Evolutionary conservation across 2,329 filamentous ascomycete species (phyloP).

Genomic region (Penicillium brevicompactum): DNA sequence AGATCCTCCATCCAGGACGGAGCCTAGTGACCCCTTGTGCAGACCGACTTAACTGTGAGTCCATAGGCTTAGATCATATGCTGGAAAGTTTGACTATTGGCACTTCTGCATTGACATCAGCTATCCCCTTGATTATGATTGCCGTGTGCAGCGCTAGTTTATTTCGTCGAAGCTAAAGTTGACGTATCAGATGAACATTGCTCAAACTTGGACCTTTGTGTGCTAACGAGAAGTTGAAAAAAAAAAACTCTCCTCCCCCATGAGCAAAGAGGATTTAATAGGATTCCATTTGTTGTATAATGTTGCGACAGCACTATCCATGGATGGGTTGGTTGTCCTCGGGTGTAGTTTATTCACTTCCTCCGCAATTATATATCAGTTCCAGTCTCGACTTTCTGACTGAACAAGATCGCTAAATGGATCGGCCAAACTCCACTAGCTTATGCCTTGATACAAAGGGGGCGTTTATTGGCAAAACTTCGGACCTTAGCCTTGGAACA

Average conservation of each 20-base stretch:
- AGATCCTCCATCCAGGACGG: not conserved
- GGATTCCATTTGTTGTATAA: too few species aligned
- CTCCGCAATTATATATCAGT: too few species aligned
- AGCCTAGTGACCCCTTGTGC: not conserved
- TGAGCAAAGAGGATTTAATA: too few species aligned
- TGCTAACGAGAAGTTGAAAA: too few species aligned
- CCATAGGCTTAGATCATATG: conserved; percentile 4
- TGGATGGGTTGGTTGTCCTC: too few species aligned
- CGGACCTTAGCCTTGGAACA: too few species aligned
- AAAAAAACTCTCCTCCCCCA: too few species aligned
- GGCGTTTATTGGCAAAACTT: not conserved
- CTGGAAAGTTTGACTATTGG: conserved; percentile 5
- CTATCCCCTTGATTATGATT: conserved; percentile 8
- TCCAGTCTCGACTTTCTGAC: too few species aligned
- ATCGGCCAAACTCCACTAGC: not conserved
- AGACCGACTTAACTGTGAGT: not conserved
- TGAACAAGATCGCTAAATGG: not conserved
- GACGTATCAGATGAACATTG: conserved; percentile 4
- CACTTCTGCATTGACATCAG: not conserved
- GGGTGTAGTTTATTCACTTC: too few species aligned
- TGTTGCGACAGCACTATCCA: too few species aligned
- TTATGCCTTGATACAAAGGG: not conserved
- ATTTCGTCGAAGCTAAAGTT: not conserved
- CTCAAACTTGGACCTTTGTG: not conserved
- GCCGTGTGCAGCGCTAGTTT: conserved; percentile 1